Evolutionary conservation across 352 stramenopile genomes (phyloP).

Genomic region (Thraustotheca clavata): DNA sequence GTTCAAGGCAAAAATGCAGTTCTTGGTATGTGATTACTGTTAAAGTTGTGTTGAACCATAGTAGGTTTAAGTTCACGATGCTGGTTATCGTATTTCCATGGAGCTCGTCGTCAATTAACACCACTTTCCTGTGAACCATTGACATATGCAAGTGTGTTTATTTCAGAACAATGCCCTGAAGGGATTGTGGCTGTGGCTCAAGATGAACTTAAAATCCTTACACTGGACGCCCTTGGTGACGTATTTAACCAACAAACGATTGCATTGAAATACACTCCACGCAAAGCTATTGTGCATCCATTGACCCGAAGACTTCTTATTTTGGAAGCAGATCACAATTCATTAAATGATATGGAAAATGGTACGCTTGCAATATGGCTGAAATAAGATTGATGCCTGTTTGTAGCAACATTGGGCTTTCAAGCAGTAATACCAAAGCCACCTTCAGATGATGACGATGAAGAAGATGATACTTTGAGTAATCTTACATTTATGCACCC

Average conservation of each 20-base stretch:
- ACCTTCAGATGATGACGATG: slow-evolving; percentile 60
- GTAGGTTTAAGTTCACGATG: slow-evolving; percentile 39
- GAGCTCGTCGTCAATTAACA: slow-evolving; percentile 86
- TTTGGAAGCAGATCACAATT: slow-evolving; percentile 98
- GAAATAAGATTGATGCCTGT: not conserved
- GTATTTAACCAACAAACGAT: slow-evolving; percentile 96
- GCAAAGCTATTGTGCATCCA: slow-evolving; percentile 90
- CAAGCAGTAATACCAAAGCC: slow-evolving; percentile 47
- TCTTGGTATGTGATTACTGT: slow-evolving; percentile 86
- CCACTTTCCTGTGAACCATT: slow-evolving; percentile 95
- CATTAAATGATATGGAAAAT: slow-evolving; percentile 90
- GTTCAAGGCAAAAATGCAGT: slow-evolving; percentile 87
- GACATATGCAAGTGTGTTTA: slow-evolving; percentile 93
- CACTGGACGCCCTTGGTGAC: slow-evolving; percentile 91
- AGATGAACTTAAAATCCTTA: slow-evolving; percentile 96
- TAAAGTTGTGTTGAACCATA: not conserved
- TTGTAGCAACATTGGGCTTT: slow-evolving; percentile 43
- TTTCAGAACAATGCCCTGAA: slow-evolving; percentile 92
- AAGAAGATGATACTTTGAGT: slow-evolving; percentile 71
- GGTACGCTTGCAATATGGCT: not conserved
- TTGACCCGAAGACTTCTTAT: slow-evolving; percentile 85
- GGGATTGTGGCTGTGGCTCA: slow-evolving; percentile 95
- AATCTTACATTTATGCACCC: slow-evolving; percentile 54
- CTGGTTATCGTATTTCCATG: slow-evolving; percentile 94
- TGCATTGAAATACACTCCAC: slow-evolving; percentile 96